These are phyloP conservation scores for Cytospora mali DNA, from an alignment of 2,329 filamentous ascomycete species.

Conservation along the genomic window DNA sequence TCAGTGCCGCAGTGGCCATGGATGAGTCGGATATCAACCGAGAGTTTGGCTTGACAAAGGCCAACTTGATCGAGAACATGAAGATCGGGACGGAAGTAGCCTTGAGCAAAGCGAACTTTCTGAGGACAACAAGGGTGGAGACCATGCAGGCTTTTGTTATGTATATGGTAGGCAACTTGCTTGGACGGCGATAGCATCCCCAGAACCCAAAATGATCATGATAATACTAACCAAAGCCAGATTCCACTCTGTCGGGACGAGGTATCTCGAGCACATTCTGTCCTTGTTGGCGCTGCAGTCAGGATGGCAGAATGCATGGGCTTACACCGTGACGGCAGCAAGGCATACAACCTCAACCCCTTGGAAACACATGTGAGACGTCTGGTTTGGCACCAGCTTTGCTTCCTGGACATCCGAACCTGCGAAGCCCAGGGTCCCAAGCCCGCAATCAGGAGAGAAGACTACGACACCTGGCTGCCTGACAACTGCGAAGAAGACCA, in stretches of 20 bases:
- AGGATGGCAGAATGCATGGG: constrained; percentile 79
- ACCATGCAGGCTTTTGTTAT: constrained; percentile 77
- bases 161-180: constrained; percentile 61
- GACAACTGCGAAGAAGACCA: constrained; percentile 70
- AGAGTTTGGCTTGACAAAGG: constrained; percentile 58
- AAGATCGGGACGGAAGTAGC: constrained; percentile 69
- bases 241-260: constrained; percentile 73
- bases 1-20: constrained; percentile 70
- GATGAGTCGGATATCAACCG: constrained; percentile 53
- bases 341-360: constrained; percentile 63
- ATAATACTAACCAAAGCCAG: constrained; percentile 40
- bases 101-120: constrained; percentile 68
- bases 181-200: neutral
- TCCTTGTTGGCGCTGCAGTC: constrained; percentile 71
- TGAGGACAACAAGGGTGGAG: constrained; percentile 71
- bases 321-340: constrained; percentile 68
- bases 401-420: constrained; percentile 74
- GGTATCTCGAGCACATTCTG: constrained; percentile 73
- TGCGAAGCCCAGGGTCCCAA: constrained; percentile 74
- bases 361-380: constrained; percentile 73
- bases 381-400: constrained; percentile 76
- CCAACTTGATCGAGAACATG: constrained; percentile 61
- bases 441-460: constrained; percentile 70
- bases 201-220: neutral
- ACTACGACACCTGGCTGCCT: constrained; percentile 74